Conservation (phyloP, 2,329 filamentous ascomycete species). For the Gliomastix tumulicola region DNA sequence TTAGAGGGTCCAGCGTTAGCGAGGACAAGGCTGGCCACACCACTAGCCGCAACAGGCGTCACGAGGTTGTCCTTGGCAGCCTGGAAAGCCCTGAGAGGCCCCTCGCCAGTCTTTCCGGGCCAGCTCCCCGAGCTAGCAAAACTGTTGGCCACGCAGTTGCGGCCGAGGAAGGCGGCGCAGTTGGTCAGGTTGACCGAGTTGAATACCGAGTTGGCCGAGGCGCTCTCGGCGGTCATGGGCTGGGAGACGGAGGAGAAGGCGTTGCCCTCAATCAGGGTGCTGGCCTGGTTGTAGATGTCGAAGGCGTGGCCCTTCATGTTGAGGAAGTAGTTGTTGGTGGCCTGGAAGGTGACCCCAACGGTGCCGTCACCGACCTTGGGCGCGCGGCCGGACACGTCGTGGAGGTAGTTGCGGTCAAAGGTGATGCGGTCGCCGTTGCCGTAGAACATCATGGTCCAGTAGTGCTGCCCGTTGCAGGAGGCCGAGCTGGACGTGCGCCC, state of each 20-base stretch:
- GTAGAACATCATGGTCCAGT: slow-evolving; percentile 52
- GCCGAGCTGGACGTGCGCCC: slow-evolving; percentile 46
- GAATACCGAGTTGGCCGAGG: slow-evolving; percentile 8
- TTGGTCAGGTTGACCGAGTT: no score
- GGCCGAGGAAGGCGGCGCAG: slow-evolving; percentile 2
- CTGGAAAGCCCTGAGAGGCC: no score
- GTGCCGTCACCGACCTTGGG: slow-evolving; percentile 53
- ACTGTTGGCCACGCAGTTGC: neutral
- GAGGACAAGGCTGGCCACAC: no score
- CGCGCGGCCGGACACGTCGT: slow-evolving; percentile 47
- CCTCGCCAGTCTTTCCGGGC: no score
- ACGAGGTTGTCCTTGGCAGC: no score
- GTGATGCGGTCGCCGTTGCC: slow-evolving; percentile 49
- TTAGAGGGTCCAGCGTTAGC: no score
- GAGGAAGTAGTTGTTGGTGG: slow-evolving; percentile 57
- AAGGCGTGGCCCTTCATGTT: slow-evolving; percentile 50
- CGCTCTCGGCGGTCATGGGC: slow-evolving; percentile 15
- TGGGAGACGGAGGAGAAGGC: slow-evolving; percentile 46
- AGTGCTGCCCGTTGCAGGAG: slow-evolving; percentile 49
- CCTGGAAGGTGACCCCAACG: slow-evolving; percentile 45
- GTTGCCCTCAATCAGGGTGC: slow-evolving; percentile 49
- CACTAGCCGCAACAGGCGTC: no score
- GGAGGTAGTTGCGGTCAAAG: slow-evolving; percentile 54
- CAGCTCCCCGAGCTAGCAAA: no score
- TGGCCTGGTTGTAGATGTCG: slow-evolving; percentile 35